Evolutionary conservation across 2,329 filamentous ascomycete genomes (phyloP), one percentile per base, ranked within the genome.

Genomic region (Domatiomyces globalis): DNA sequence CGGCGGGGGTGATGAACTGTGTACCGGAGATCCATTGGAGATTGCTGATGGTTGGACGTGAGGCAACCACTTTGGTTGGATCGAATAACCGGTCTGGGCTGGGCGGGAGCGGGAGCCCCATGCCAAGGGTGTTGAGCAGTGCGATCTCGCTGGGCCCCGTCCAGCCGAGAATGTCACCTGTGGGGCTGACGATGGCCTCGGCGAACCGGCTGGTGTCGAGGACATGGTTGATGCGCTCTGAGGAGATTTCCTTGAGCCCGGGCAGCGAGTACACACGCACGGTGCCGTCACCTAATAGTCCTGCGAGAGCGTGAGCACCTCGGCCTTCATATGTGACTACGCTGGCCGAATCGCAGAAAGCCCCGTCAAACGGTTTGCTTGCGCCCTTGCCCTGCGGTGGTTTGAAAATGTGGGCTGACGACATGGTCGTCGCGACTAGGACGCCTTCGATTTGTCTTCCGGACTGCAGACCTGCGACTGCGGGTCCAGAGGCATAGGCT

Each of bases 1-100:
- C 92, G 1, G 82, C 75, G 0, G 87, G 84, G 1, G 87, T 87
- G 45, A 98, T 78, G 61, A 94, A 85, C 67, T 95, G 90, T 1
- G 90, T 96, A 3, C 92, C 92, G 0, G 88, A 85, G 49, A 98
- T 87, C 92, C 92, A 98, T 68, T 96, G 88, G 39, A 98, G 69
- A 62, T 94, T 95, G 18, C 86, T 94, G 54, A 98, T 98, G 0
- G 88, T 95, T 1, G 92, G 92, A 1, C 92, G 80, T 10, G 87
- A 76, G 1, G 89, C 90, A 19, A 85, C 76, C 15, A 77, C 64
- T 0, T 86, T 77, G 52, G 85, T 75, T 0, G 85, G 81, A 63
- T 96, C 95, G 67, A 86, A 79, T 2, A 98, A 73, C 6, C 74
- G 79, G 63, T 95, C 89, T n/a, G 79, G 70, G 15, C 71, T 73